Conservation (phyloP, 2,329 filamentous ascomycete genomes). For the Pseudogymnoascus sp. region DNA sequence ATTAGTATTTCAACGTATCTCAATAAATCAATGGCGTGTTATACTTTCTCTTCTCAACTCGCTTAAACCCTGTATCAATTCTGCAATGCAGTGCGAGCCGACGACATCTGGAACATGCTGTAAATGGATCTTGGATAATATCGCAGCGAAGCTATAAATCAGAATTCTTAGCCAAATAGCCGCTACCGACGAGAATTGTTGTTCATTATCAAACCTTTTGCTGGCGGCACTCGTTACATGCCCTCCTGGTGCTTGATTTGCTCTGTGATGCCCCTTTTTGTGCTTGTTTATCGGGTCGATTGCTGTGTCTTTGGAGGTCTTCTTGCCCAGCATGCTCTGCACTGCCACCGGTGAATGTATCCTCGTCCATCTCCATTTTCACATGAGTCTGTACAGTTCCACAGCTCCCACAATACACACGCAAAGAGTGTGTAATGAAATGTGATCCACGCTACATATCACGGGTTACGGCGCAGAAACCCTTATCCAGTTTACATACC, state of each 20-base stretch:
- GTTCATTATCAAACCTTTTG: constrained; percentile 59
- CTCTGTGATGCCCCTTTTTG: no score
- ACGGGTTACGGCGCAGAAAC: no score
- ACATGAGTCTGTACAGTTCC: not conserved
- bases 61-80: constrained; percentile 83
- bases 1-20: constrained; percentile 27
- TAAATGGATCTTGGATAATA: constrained; percentile 72
- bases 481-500: no score
- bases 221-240: constrained; percentile 78
- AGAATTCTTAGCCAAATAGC: not conserved
- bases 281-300: no score
- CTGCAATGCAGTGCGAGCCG: constrained; percentile 76
- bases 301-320: not conserved
- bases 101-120: constrained; percentile 67
- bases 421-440: no score
- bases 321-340: no score
- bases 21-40: constrained; percentile 67
- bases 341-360: not conserved
- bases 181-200: not conserved
- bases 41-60: constrained; percentile 70
- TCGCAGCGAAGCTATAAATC: constrained; percentile 64
- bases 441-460: no score
- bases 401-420: not conserved
- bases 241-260: constrained; percentile 42
- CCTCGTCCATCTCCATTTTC: not conserved